Base-by-base conservation (phyloP, 2,329 filamentous ascomycete species). In the Botryotinia globosa region DNA sequence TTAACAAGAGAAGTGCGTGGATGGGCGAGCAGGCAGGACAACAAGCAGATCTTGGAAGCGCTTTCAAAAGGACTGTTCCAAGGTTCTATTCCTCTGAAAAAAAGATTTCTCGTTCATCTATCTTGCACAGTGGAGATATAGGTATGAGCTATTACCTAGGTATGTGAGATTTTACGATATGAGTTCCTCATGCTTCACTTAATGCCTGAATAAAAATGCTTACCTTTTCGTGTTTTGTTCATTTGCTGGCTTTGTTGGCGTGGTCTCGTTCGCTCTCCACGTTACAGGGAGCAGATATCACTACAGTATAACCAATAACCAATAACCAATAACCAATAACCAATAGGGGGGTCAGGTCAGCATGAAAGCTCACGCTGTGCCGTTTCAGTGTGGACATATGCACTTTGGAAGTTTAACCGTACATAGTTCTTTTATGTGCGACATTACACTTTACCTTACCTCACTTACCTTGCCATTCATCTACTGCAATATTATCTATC, bases 291-390 rank as follows among this genome's bases (percentile, higher is more conserved):
- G 69, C n/a, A 64, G 34, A 64, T 65, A 39, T 71, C 68, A 51
- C 44, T 71, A n/a, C n/a, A n/a, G n/a, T n/a, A 71, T 56, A 20
- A 29, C 16, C 69, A 58, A 71, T 45, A 32, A 20, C 69, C 61
- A 66, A 71, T 66, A 44, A n/a, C n/a, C n/a, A n/a, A 71, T 56
- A 20, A 29, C 16, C 69, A 58, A 71, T 45, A 32, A 20, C 69
- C 61, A 66, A 71, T 66, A 44, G 45, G 69, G 69, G 18, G 37
- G 45, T 58, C 69, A 66, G 37, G 45, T 58, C 69, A 66, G 61
- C 59, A 66, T 71, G 69, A 71, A 71, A 54, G 59, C 48, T 64
- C 42, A 65, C 69, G 69, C 69, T 71, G 69, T 65, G 69, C 69
- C 69, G 69, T 71, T 71, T 64, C 58, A 71, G 59, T 48, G n/a